phyloP scores from a whole-genome alignment of 441 rosid genomes.

The Croton setiger region DNA sequence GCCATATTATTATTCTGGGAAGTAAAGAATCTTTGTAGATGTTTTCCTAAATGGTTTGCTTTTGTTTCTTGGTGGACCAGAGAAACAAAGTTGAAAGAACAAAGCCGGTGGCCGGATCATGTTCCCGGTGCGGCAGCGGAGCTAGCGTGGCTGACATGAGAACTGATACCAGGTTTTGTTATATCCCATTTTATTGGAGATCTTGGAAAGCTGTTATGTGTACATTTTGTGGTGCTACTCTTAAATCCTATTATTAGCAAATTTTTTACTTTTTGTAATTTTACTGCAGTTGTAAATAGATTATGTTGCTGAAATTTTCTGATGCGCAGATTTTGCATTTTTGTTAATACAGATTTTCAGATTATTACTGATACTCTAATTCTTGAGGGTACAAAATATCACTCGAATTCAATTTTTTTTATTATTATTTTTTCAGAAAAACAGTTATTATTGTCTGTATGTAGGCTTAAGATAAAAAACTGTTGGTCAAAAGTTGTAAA shows the following conservation, averaged over 20 bases:
- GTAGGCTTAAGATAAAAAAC: no score
- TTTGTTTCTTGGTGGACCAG: constrained; percentile 72
- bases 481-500: no score
- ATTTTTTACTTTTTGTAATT: no score
- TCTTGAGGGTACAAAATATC: no score
- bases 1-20: background rate
- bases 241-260: constrained; percentile 40
- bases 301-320: no score
- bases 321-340: no score
- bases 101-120: constrained; percentile 69
- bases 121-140: constrained; percentile 62
- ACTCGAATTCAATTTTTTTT: no score
- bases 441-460: no score
- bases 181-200: constrained; percentile 56
- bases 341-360: no score
- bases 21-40: background rate
- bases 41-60: constrained; percentile 43
- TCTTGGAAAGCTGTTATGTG: constrained; percentile 68
- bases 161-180: constrained; percentile 58
- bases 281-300: no score
- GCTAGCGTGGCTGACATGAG: constrained; percentile 81
- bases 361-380: no score
- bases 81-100: constrained; percentile 39
- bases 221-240: constrained; percentile 64
- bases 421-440: no score